A percentile compares a stretch with the other conserved stretches of the same genome.
Conservation (phyloP, 2,329 filamentous ascomycete genomes). For the Chalaropsis ovoidea region DNA sequence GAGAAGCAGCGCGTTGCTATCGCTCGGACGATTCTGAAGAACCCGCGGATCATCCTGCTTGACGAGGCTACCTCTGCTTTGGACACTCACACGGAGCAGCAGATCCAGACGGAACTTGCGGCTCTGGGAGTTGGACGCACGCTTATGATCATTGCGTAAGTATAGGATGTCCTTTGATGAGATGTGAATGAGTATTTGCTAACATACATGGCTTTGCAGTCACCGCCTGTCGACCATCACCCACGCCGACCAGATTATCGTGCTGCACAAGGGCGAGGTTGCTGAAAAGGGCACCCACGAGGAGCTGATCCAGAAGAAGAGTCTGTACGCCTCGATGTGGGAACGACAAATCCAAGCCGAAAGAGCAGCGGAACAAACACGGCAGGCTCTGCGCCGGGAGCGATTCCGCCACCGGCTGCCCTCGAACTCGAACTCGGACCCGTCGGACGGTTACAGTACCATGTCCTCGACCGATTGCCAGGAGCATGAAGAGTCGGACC, state of each 20-base stretch:
- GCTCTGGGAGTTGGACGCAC: constrained; percentile 77
- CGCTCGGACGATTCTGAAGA: constrained; percentile 83
- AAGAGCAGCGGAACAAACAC: constrained; percentile 53
- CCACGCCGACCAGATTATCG: constrained; percentile 74
- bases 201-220: constrained; percentile 33
- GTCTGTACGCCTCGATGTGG: constrained; percentile 79
- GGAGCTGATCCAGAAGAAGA: constrained; percentile 58
- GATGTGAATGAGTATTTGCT: constrained; percentile 23
- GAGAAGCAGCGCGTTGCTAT: constrained; percentile 93
- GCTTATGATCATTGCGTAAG: constrained; percentile 86
- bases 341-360: constrained; percentile 75
- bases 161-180: constrained; percentile 27
- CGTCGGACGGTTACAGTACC: constrained; percentile 40
- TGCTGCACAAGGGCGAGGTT: constrained; percentile 65
- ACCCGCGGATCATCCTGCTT: constrained; percentile 82
- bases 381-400: constrained; percentile 36
- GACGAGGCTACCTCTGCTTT: constrained; percentile 89
- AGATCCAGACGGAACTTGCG: constrained; percentile 78
- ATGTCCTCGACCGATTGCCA: constrained; percentile 33
- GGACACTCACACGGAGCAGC: constrained; percentile 84
- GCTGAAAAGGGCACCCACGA: constrained; percentile 70
- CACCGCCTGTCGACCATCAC: constrained; percentile 80
- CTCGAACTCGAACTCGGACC: constrained; percentile 32
- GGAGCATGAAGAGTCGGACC: constrained; percentile 31
- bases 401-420: constrained; percentile 29